phyloP scores from a whole-genome alignment of 495 filamentous ascomycete species.

The Talaromyces thailandensis region DNA sequence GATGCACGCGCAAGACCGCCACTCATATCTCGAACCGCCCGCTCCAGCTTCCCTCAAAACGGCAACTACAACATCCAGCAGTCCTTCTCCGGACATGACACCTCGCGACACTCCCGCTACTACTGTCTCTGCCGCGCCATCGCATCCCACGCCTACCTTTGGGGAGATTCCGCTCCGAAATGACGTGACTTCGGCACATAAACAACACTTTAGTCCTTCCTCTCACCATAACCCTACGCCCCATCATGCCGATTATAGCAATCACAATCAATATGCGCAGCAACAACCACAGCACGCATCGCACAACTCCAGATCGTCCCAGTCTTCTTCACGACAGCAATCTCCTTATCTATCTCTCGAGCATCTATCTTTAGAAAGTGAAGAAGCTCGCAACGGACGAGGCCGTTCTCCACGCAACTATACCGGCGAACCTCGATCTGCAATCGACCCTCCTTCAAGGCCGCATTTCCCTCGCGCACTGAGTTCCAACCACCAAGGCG shows the following conservation, averaged over 20 bases:
- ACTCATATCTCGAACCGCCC: constrained; percentile 72
- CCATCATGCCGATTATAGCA: background rate
- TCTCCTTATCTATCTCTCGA: constrained; percentile 27
- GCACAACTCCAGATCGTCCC: constrained; percentile 22
- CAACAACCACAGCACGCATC: constrained; percentile 3
- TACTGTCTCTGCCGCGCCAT: constrained; percentile 26
- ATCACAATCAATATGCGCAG: background rate
- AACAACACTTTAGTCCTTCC: constrained; percentile 15
- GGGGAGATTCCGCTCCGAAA: constrained; percentile 55
- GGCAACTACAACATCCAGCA: constrained; percentile 6
- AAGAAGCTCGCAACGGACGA: constrained; percentile 16
- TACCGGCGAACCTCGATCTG: constrained; percentile 28
- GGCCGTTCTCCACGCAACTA: constrained; percentile 25
- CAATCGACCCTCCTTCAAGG: constrained; percentile 24
- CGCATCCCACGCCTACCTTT: constrained; percentile 48
- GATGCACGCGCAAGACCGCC: constrained; percentile 86
- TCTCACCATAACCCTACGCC: constrained; percentile 11
- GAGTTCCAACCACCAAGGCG: constrained; percentile 31
- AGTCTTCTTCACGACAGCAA: constrained; percentile 21
- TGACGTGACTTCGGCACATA: constrained; percentile 19
- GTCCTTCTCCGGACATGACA: constrained; percentile 15
- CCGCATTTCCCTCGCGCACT: constrained; percentile 29
- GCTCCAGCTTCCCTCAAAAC: constrained; percentile 34
- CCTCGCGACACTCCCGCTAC: constrained; percentile 41
- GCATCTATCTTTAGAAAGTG: constrained; percentile 31